Evolutionary conservation across 805 yeast genomes (phyloP).

Genomic region (Saturnispora quitensis): DNA sequence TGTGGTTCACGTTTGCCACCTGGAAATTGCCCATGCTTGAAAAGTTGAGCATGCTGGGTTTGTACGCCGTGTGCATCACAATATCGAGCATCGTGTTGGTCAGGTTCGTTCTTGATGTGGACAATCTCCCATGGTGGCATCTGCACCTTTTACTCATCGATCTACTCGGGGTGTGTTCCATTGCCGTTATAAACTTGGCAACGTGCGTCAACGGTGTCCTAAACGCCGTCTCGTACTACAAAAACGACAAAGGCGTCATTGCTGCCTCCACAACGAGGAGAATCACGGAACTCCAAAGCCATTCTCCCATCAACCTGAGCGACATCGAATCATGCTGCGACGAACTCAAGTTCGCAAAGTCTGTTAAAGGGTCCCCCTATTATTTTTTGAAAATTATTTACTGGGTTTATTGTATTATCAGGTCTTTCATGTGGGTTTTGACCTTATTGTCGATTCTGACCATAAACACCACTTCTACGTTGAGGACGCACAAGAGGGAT

Average conservation of each 20-base stretch:
- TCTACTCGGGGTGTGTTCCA: conserved; percentile 1
- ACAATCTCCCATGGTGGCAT: not conserved
- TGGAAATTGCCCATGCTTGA: not conserved
- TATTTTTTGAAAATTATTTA: not conserved
- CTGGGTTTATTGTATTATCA: conserved; percentile 5
- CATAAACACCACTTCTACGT: not conserved
- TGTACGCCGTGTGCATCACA: not conserved
- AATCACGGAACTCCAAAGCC: not conserved
- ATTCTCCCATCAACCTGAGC: not conserved
- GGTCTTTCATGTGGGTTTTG: conserved; percentile 4
- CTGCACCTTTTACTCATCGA: not conserved
- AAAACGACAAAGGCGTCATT: not conserved
- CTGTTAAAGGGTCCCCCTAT: not conserved
- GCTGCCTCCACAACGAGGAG: not conserved
- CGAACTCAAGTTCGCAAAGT: not conserved
- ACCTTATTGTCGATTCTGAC: not conserved
- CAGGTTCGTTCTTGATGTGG: not conserved
- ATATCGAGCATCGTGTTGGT: not conserved
- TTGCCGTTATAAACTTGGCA: conserved; percentile 4
- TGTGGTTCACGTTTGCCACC: not conserved
- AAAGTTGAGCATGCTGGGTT: not conserved
- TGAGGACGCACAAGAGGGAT: conserved; percentile 3
- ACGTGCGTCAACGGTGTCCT: not conserved
- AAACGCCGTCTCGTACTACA: not conserved
- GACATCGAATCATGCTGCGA: not conserved